Evolutionary conservation across 163 green algal genomes (phyloP), one percentile per base, ranked within the genome.

Genomic region (Volvox carteri): DNA sequence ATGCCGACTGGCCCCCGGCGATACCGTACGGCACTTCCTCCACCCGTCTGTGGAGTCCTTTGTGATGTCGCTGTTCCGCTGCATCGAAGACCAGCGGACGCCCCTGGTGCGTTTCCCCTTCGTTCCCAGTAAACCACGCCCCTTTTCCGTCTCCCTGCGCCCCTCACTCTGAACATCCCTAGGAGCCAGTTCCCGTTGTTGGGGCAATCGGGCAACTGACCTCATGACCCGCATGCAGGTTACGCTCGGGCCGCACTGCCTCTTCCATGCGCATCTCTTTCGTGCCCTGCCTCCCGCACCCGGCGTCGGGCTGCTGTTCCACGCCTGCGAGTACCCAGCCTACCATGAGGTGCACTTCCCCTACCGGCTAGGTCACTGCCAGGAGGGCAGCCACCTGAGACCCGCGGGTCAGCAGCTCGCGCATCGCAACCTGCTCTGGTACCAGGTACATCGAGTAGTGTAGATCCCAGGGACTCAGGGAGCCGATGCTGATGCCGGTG

Each of bases 181-280:
- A n/a, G n/a, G n/a, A n/a, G n/a, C n/a, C n/a, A n/a, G n/a, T n/a
- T n/a, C n/a, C n/a, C n/a, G n/a, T n/a, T n/a, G n/a, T n/a, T n/a
- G n/a, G n/a, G n/a, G n/a, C n/a, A n/a, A n/a, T n/a, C n/a, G n/a
- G n/a, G n/a, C n/a, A n/a, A n/a, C n/a, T n/a, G n/a, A n/a, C n/a
- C n/a, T n/a, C n/a, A n/a, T n/a, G n/a, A n/a, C n/a, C 18, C 18
- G n/a, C 46, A 39, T 41, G 2, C 67, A 91, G 87, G 79, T 91
- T 1, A 44, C 39, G 6, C 79, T 91, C 12, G 68, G 39, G 21
- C 79, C 78, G 33, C 70, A 89, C 74, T 86, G 84, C 79, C 87
- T 91, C 52, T 91, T 91, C 87, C 87, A 91, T 58, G 87, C 87
- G 25, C 87, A 91, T 72, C 56, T 91, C 28, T 91, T 91, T 42